A percentile compares a stretch with the other conserved stretches of the same genome.
phyloP scores from a whole-genome alignment of 179 eudicot species.

The Pouteria campechiana region DNA sequence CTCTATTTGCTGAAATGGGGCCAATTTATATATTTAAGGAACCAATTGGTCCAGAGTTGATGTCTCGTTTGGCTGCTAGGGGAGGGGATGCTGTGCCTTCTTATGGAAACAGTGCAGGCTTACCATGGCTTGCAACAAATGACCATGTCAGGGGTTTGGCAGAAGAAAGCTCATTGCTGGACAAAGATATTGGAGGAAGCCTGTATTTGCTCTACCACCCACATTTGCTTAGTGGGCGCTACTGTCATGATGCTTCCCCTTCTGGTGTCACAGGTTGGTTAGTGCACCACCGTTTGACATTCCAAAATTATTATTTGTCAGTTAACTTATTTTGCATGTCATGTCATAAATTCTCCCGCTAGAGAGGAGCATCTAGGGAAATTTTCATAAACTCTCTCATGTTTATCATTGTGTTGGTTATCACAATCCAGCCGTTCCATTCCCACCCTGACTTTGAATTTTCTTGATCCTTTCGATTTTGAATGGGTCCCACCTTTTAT shows the following conservation, averaged over 20 bases:
- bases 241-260: slow-evolving; percentile 98
- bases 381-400: no score
- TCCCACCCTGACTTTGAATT: no score
- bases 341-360: no score
- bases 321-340: no score
- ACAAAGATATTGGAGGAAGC: slow-evolving; percentile 73
- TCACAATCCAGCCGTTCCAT: no score
- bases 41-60: slow-evolving; percentile 79
- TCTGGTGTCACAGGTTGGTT: slow-evolving; percentile 84
- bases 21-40: slow-evolving; percentile 94
- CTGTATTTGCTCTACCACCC: slow-evolving; percentile 96
- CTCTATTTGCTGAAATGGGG: slow-evolving; percentile 99
- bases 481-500: no score
- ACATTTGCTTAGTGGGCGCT: slow-evolving; percentile 80
- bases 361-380: no score
- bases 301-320: no score
- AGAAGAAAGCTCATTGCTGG: slow-evolving; percentile 73
- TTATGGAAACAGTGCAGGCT: slow-evolving; percentile 81
- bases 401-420: no score
- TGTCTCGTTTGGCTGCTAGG: slow-evolving; percentile 88
- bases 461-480: no score
- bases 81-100: slow-evolving; percentile 95
- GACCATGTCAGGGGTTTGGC: slow-evolving; percentile 54
- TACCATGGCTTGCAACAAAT: slow-evolving; percentile 83
- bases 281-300: no score